Evolutionary conservation across 495 filamentous ascomycete genomes (phyloP), one percentile per base, ranked within the genome.

Genomic region (Tuber umbilicatum): DNA sequence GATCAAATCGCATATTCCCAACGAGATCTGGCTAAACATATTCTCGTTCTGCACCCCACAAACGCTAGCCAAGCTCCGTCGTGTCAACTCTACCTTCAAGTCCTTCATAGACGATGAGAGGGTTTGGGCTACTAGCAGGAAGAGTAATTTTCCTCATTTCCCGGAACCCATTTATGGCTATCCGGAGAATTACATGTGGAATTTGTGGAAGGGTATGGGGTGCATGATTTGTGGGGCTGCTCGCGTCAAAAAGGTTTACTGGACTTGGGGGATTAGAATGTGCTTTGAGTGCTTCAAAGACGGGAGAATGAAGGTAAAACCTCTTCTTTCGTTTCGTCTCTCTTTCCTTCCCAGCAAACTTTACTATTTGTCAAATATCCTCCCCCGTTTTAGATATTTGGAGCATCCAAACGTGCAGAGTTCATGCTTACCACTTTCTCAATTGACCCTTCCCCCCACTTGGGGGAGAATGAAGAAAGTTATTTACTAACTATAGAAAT

Each of bases 31-130:
- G 77, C 70, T 79, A 7, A 76, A 79, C 43, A 79, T 79, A 43
- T 79, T 79, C 55, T 74, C 76, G 12, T 75, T 78, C 39, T 79
- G 77, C 71, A 70, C 75, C 1, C 77, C 77, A n/a, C 60, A 60
- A 40, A 76, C 77, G 43, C 77, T 79, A 39, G 77, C 77, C 43
- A 79, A 78, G 72, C 77, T 79, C 35, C 76, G 77, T 37, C 77
- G 77, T 41, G 60, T 79, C 71, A 79, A 79, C 74, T 78, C 76
- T 23, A 78, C 72, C 21, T 79, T 79, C 45, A 79, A 70, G 72
- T 76, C 76, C 38, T 79, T 79, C 43, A 79, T 79, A 17, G 77
- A 79, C n/a, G 77, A 79, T 27, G 75, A 79, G 39, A 79, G 78
- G 39, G 41, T 79, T 38, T 79, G 77, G 77, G 77, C 77, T 6